phyloP scores from a whole-genome alignment of 2,329 filamentous ascomycete species.

The Magnaporthiopsis poae region DNA sequence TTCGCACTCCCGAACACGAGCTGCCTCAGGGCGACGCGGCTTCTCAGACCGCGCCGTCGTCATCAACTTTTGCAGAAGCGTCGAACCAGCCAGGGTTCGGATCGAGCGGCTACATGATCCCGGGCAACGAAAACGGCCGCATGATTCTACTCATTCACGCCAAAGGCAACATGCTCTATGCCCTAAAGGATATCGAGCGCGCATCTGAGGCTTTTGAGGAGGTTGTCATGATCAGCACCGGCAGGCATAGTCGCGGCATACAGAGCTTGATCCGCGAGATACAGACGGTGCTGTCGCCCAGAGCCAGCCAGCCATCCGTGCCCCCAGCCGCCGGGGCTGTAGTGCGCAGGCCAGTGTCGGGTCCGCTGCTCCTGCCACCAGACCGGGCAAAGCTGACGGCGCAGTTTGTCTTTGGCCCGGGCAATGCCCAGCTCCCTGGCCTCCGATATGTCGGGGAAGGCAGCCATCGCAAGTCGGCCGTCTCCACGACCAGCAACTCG shows the following conservation, averaged over 20 bases:
- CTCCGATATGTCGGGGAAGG: conserved; percentile 62
- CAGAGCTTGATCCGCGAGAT: conserved; percentile 71
- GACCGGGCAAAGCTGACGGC: conserved; percentile 76
- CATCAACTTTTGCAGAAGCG: background rate
- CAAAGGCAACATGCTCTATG: conserved; percentile 97
- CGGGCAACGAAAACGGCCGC: conserved; percentile 79
- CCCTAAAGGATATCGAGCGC: conserved; percentile 67
- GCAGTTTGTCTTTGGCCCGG: conserved; percentile 66
- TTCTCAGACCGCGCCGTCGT: background rate
- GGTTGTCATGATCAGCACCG: conserved; percentile 79
- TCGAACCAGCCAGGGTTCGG: conserved; percentile 46
- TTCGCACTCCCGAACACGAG: conserved; percentile 36
- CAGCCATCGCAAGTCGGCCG: conserved; percentile 63
- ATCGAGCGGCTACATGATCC: conserved; percentile 74
- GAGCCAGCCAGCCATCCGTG: conserved; percentile 16
- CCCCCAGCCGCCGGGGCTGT: conserved; percentile 11
- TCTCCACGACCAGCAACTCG: conserved; percentile 92
- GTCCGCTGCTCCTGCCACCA: conserved; percentile 71
- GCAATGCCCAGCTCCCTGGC: conserved; percentile 66
- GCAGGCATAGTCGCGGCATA: conserved; percentile 59
- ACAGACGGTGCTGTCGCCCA: conserved; percentile 55
- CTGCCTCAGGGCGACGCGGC: background rate
- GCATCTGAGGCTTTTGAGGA: conserved; percentile 90
- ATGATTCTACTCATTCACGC: conserved; percentile 90
- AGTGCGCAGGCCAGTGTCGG: conserved; percentile 21